Evolutionary conservation across 495 filamentous ascomycete genomes (phyloP).

Genomic region (Lasiosphaeria ovina): DNA sequence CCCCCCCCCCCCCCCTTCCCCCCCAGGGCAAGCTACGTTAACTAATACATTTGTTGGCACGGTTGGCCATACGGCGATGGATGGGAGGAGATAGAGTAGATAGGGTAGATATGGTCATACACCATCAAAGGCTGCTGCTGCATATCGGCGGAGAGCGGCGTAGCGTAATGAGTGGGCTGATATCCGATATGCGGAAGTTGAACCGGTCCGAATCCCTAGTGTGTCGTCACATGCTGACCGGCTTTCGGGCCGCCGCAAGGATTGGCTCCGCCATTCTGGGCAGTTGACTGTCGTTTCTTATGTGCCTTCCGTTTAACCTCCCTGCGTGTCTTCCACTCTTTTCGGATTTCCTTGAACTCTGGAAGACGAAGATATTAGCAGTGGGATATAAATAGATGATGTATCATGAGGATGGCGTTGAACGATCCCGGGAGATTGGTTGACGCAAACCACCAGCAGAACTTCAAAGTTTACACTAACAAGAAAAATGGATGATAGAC

Average conservation of each 20-base stretch:
- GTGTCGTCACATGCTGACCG: conserved; percentile 58
- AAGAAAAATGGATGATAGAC: too few species aligned
- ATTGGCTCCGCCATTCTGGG: conserved; percentile 45
- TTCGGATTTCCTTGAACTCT: conserved; percentile 99
- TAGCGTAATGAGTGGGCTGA: conserved; percentile 66
- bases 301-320: conserved; percentile 85
- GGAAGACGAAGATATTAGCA: conserved; percentile 17
- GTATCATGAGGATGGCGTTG: too few species aligned
- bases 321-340: conserved; percentile 98
- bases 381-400: too few species aligned
- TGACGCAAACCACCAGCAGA: too few species aligned
- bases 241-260: conserved; percentile 54
- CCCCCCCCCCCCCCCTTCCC: too few species aligned
- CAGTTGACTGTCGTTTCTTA: conserved; percentile 74
- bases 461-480: too few species aligned
- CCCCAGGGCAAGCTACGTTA: too few species aligned
- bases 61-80: conserved; percentile 69
- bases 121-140: conserved; percentile 64
- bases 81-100: conserved; percentile 68
- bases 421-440: too few species aligned
- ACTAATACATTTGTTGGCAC: conserved; percentile 72
- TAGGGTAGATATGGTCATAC: conserved; percentile 53
- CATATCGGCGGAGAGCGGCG: conserved; percentile 61
- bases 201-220: conserved; percentile 58
- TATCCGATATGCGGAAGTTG: conserved; percentile 89